Evolutionary conservation across 495 filamentous ascomycete species (phyloP).

Genomic region (Cudoniella acicularis): DNA sequence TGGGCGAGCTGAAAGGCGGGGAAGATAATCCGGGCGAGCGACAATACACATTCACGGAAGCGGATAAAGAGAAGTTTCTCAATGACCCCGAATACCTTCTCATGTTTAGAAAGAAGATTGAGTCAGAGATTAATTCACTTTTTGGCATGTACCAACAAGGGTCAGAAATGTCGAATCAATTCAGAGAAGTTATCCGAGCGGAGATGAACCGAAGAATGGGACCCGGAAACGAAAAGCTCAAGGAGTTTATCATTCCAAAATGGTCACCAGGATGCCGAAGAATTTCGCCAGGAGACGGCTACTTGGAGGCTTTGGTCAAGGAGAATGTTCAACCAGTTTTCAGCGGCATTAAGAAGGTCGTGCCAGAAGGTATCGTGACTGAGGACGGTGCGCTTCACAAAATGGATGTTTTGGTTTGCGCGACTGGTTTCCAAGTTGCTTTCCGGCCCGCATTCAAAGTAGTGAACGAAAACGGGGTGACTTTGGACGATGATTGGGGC

Average conservation of each 20-base stretch:
- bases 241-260: conserved; percentile 5
- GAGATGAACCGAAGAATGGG: conserved; percentile 9
- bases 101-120: conserved; percentile 34
- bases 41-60: conserved; percentile 30
- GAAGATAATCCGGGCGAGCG: conserved; percentile 3
- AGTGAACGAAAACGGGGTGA: conserved; percentile 46
- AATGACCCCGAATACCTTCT: conserved; percentile 40
- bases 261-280: conserved; percentile 52
- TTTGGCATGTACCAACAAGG: conserved; percentile 50
- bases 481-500: conserved; percentile 40
- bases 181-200: neutral
- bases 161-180: conserved; percentile 50
- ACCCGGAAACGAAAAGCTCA: conserved; percentile 7
- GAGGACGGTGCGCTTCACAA: conserved; percentile 44
- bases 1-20: neutral
- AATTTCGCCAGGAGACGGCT: conserved; percentile 64
- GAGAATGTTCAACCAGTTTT: conserved; percentile 56
- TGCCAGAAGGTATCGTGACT: conserved; percentile 53
- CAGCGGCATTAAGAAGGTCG: conserved; percentile 53
- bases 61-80: conserved; percentile 41
- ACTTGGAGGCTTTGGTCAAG: conserved; percentile 61
- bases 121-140: conserved; percentile 46
- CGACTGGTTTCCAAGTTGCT: conserved; percentile 62
- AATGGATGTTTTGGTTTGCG: conserved; percentile 62
- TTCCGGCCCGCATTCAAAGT: conserved; percentile 57